phyloP scores from a whole-genome alignment of 2,329 filamentous ascomycete species.

The Alternaria postmessia region DNA sequence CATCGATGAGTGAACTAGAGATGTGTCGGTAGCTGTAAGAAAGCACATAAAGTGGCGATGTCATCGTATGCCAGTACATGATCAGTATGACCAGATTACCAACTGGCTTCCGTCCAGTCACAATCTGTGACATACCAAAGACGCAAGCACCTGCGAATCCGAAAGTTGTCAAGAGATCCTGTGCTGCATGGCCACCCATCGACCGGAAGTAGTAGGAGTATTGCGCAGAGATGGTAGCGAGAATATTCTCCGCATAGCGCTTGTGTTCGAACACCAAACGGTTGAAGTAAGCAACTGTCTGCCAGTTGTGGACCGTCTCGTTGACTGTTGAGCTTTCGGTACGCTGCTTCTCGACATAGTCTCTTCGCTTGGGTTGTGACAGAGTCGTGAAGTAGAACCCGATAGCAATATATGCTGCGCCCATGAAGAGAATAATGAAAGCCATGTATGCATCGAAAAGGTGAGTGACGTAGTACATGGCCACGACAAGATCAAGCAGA shows the following conservation, averaged over 20 bases:
- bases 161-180: conserved; percentile 58
- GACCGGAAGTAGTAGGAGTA: conserved; percentile 45
- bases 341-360: conserved; percentile 55
- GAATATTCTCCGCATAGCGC: conserved; percentile 56
- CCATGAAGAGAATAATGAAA: conserved; percentile 49
- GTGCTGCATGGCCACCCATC: conserved; percentile 49
- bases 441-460: conserved; percentile 67
- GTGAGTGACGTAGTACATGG: conserved; percentile 67
- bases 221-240: conserved; percentile 47
- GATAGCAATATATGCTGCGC: conserved; percentile 61
- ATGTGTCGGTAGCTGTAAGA: conserved; percentile 60
- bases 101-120: conserved; percentile 58
- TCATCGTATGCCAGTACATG: conserved; percentile 66
- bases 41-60: conserved; percentile 60
- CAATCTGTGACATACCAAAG: conserved; percentile 63
- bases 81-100: conserved; percentile 71
- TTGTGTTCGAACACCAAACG: conserved; percentile 62
- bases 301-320: conserved; percentile 68
- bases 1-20: conserved; percentile 67
- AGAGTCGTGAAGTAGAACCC: conserved; percentile 56
- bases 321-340: conserved; percentile 64
- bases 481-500: conserved; percentile 67
- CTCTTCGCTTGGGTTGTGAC: conserved; percentile 52
- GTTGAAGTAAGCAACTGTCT: conserved; percentile 68
- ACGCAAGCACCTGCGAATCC: conserved; percentile 60